These are phyloP conservation scores for Hypericum androsaemum DNA, from an alignment of 345 rosid species.

Conservation along the genomic window DNA sequence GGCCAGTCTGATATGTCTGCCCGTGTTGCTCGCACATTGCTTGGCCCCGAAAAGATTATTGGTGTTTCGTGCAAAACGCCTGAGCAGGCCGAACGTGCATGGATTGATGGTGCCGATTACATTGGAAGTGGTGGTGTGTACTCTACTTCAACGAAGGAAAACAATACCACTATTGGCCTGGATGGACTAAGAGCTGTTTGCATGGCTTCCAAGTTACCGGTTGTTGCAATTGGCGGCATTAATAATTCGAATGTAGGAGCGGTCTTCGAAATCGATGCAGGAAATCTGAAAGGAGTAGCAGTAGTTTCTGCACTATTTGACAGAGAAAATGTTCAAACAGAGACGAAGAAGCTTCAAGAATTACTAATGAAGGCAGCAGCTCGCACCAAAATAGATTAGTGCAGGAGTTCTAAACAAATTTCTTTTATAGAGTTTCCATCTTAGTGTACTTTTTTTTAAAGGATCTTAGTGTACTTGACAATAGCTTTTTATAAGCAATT, in stretches of 20 bases:
- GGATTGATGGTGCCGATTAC: conserved; percentile 85
- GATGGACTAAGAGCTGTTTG: conserved; percentile 75
- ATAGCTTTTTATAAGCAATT: too few species aligned
- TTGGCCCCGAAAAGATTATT: conserved; percentile 81
- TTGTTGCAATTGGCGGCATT: conserved; percentile 88
- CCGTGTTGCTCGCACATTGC: conserved; percentile 45
- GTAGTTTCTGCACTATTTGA: conserved; percentile 79
- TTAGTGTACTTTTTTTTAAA: too few species aligned
- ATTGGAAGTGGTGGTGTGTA: conserved; percentile 88
- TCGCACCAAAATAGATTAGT: too few species aligned
- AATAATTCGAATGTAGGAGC: conserved; percentile 44
- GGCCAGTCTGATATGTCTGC: conserved; percentile 88
- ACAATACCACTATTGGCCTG: conserved; percentile 66
- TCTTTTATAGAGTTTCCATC: too few species aligned
- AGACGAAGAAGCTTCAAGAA: conserved; percentile 40
- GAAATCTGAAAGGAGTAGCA: conserved; percentile 73
- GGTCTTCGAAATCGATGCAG: conserved; percentile 39
- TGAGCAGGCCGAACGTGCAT: conserved; percentile 74
- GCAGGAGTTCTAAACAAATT: too few species aligned
- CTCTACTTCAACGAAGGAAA: conserved; percentile 67
- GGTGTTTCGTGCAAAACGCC: conserved; percentile 85
- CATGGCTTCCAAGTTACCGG: conserved; percentile 61
- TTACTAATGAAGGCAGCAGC: conserved; percentile 26
- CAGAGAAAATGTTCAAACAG: conserved; percentile 39
- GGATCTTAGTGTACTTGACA: too few species aligned